Base-by-base conservation (phyloP, 2,329 filamentous ascomycete genomes). In the Fusarium sublunatum region DNA sequence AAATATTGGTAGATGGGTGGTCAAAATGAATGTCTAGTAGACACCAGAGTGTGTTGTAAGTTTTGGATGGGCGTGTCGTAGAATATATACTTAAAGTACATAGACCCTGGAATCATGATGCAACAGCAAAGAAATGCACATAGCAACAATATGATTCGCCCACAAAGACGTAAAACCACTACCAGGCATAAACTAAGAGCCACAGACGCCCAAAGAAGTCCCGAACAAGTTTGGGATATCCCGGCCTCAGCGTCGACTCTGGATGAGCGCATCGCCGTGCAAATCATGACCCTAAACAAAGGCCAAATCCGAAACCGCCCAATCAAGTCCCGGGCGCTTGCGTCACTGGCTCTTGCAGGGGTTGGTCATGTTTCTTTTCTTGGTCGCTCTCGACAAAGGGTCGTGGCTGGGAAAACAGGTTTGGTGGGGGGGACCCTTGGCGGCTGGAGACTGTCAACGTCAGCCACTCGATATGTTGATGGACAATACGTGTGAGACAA, bases 241-340 rank as follows among this genome's bases (percentile, higher is more conserved):
- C 44, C 25, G 39, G 45, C 29, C 35, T 28, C 44, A 26, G 12
- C 19, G 19, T 35, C 15, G 7, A 31, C 22, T 57, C 36, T 39
- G 43, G 25, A 64, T 65, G 62, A 63, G 58, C 62, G 63, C 63
- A 65, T 66, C 63, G 63, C 50, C 54, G 32, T 56, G 63, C 63
- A 65, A 66, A 65, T 65, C 63, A 65, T 65, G 54, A 11, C 62
- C 63, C 56, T 34, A 61, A 66, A 64, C 49, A 64, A 52, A 55
- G 63, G 39, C 22, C 53, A 22, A 24, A 29, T 45, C 39, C 34
- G 40, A 40, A 52, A 51, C 34, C 25, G 22, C 6, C 56, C 46
- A 56, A 60, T 64, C 55, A 55, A 32, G 25, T 15, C 13, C 12
- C 6, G 41, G 38, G 62, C 61, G 62, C 61, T 65, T 65, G 62